Percentiles rank a stretch among this genome's conserved stretches.
phyloP scores from a whole-genome alignment of 257 asterid genomes.

The Gentiana straminea region DNA sequence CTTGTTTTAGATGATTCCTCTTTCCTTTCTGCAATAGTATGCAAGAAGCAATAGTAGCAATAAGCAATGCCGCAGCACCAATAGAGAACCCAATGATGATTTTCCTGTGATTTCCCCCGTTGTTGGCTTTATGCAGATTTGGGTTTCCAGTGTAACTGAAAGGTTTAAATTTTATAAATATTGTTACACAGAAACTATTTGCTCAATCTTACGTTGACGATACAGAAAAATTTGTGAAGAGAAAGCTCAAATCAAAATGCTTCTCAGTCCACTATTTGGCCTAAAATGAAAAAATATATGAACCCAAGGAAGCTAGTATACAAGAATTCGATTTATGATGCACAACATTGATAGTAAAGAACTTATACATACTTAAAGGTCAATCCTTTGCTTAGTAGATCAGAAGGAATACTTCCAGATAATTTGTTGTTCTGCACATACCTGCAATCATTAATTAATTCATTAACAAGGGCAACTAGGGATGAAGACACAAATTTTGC shows the following conservation, averaged over 20 bases:
- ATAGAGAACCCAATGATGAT: constrained; percentile 71
- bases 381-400: constrained; percentile 52
- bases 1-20: constrained; percentile 35
- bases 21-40: constrained; percentile 46
- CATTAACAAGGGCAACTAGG: constrained; percentile 7
- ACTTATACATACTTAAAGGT: constrained; percentile 58
- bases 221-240: no score
- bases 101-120: constrained; percentile 32
- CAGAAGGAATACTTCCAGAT: constrained; percentile 60
- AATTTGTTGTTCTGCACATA: constrained; percentile 71
- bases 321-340: background rate
- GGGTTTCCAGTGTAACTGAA: constrained; percentile 73
- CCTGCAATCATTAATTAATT: constrained; percentile 37
- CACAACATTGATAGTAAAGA: background rate
- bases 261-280: no score
- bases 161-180: background rate
- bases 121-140: constrained; percentile 42
- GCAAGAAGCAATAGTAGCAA: constrained; percentile 56
- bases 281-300: no score
- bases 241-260: no score
- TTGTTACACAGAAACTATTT: no score
- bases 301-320: background rate
- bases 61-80: constrained; percentile 66
- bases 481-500: constrained; percentile 1
- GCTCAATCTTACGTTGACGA: no score